Evolutionary conservation across 2,329 filamentous ascomycete species (phyloP).

Genomic region (Cadophora malorum): DNA sequence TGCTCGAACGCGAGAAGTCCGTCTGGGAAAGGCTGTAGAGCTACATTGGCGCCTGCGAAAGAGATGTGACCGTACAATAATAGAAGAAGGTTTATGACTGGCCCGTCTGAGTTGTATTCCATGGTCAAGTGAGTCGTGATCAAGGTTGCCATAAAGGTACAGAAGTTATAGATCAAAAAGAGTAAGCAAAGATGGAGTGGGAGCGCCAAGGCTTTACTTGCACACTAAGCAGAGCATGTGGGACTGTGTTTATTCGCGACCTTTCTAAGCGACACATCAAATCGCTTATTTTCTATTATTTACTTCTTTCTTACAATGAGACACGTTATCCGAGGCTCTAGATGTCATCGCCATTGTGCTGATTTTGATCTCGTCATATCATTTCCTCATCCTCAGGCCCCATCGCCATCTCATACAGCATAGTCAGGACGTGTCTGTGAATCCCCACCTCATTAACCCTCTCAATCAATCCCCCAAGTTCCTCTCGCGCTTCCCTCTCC

Average conservation of each 20-base stretch:
- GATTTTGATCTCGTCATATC: not conserved
- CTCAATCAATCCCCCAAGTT: conserved; percentile 24
- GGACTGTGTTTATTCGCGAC: not conserved
- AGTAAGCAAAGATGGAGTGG: not conserved
- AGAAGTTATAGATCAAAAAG: too few species aligned
- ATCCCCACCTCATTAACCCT: conserved; percentile 23
- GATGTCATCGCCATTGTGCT: too few species aligned
- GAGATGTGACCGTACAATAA: conserved; percentile 46
- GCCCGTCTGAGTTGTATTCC: conserved; percentile 22
- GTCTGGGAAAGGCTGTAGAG: conserved; percentile 44
- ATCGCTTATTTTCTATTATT: not conserved
- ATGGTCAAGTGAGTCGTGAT: not conserved
- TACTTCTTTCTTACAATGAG: too few species aligned
- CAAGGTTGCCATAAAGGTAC: not conserved
- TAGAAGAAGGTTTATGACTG: conserved; percentile 37
- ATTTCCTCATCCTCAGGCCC: conserved; percentile 14
- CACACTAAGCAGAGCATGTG: not conserved
- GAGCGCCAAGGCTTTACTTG: not conserved
- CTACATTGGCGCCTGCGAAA: conserved; percentile 44
- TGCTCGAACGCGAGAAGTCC: conserved; percentile 43
- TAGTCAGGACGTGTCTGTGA: conserved; percentile 5
- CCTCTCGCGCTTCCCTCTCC: conserved; percentile 18
- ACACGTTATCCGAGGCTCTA: too few species aligned
- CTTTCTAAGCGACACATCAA: not conserved
- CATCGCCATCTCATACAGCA: conserved; percentile 27